These are phyloP conservation scores for Glycine tomentella DNA, from an alignment of 306 rosid species.

Conservation along the genomic window DNA sequence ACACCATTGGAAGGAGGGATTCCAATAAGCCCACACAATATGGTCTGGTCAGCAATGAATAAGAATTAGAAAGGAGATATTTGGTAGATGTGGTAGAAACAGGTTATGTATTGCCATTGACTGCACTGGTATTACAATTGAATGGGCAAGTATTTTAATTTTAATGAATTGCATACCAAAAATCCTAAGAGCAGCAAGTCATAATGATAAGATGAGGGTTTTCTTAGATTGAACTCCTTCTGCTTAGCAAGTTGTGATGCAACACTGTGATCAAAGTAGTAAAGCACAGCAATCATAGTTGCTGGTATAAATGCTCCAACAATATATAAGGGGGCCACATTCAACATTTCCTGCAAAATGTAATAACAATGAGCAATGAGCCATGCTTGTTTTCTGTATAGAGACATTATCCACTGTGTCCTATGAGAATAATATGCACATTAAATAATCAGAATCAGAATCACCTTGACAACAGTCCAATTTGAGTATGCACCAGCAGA, in stretches of 20 bases:
- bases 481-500: conserved; percentile 92
- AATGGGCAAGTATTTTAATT: conserved; percentile 34
- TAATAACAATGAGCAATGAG: conserved; percentile 47
- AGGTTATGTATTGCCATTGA: conserved; percentile 26
- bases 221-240: conserved; percentile 91
- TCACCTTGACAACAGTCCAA: conserved; percentile 92
- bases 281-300: conserved; percentile 96
- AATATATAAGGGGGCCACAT: conserved; percentile 81
- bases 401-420: conserved; percentile 7
- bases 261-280: conserved; percentile 94
- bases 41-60: conserved; percentile 61
- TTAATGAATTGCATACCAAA: conserved; percentile 61
- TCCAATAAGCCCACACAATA: conserved; percentile 92
- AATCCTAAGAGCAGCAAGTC: conserved; percentile 92
- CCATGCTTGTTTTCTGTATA: conserved; percentile 13
- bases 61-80: conserved; percentile 31
- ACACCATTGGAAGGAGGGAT: conserved; percentile 97
- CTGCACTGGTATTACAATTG: conserved; percentile 8
- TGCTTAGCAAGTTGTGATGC: conserved; percentile 98
- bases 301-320: conserved; percentile 97
- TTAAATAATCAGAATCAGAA: conserved; percentile 47
- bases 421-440: conserved; percentile 4
- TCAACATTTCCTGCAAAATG: conserved; percentile 84
- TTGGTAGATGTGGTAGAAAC: conserved; percentile 32
- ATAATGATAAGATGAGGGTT: conserved; percentile 93